These are phyloP conservation scores for Geranium rotundifolium DNA, from an alignment of 345 rosid species.

Conservation along the genomic window DNA sequence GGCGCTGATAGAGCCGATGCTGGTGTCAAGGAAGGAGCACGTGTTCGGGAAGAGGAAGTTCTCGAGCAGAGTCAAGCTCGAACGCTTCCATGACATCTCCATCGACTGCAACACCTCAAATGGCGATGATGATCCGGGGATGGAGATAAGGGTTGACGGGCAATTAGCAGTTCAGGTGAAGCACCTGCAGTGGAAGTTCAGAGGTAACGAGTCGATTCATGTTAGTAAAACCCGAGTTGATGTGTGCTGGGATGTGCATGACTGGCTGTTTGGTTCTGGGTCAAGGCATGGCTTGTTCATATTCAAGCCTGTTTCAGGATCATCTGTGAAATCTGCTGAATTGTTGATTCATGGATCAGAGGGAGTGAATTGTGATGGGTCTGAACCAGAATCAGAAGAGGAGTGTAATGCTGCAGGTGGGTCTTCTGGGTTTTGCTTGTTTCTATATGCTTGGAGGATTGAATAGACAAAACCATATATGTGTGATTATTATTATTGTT, in stretches of 20 bases:
- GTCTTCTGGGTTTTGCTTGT: conserved; percentile 37
- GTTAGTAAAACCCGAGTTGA: conserved; percentile 25
- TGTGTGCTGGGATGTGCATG: conserved; percentile 50
- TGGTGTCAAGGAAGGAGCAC: conserved; percentile 41
- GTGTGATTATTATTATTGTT: conserved; percentile 2
- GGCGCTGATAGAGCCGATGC: conserved; percentile 34
- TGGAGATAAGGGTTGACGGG: conserved; percentile 45
- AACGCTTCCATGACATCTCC: conserved; percentile 27
- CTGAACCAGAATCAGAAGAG: too few species aligned
- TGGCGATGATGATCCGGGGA: conserved; percentile 14
- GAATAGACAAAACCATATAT: conserved; percentile 12
- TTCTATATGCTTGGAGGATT: conserved; percentile 40
- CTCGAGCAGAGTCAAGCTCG: conserved; percentile 26
- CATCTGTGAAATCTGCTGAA: conserved; percentile 10
- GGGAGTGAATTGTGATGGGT: conserved; percentile 10
- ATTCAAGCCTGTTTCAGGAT: conserved; percentile 28
- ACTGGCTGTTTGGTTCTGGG: conserved; percentile 44
- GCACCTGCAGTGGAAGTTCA: conserved; percentile 51
- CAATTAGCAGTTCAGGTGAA: conserved; percentile 26
- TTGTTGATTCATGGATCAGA: conserved; percentile 12
- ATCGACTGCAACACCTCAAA: conserved; percentile 19
- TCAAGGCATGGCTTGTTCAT: conserved; percentile 42
- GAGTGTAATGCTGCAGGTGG: background rate
- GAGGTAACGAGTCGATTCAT: conserved; percentile 35
- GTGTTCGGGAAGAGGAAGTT: conserved; percentile 41